phyloP scores from a whole-genome alignment of 768 basidiomycete species.

The Clitopilus hobsonii region DNA sequence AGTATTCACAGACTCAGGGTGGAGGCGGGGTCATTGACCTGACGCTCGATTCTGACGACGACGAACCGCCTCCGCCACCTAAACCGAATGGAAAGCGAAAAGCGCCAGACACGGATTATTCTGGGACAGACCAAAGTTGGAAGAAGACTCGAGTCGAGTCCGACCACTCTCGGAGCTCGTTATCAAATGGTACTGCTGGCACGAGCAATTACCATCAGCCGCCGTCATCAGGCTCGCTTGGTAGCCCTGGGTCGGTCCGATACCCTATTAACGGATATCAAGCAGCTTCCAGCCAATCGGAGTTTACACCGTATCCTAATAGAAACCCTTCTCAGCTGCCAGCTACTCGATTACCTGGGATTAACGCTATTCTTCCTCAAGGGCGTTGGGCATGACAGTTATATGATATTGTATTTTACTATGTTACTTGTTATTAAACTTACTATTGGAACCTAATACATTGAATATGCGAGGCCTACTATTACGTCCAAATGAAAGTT shows the following conservation, averaged over 20 bases:
- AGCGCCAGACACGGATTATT: constrained; percentile 44
- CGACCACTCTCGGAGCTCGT: constrained; percentile 8
- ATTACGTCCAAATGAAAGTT: background rate
- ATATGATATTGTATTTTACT: background rate
- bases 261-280: background rate
- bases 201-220: constrained; percentile 8
- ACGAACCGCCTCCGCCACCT: constrained; percentile 33
- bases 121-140: constrained; percentile 68
- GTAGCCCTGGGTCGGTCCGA: background rate
- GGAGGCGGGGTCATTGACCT: constrained; percentile 71
- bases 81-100: constrained; percentile 55
- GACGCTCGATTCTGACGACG: constrained; percentile 77
- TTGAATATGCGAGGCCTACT: constrained; percentile 1
- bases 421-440: background rate
- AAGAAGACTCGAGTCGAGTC: constrained; percentile 52
- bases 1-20: constrained; percentile 11
- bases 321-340: background rate
- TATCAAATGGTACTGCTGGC: constrained; percentile 5
- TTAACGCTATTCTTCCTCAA: background rate
- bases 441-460: background rate
- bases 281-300: background rate
- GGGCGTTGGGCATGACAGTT: constrained; percentile 14
- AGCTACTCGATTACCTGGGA: background rate
- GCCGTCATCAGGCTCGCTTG: background rate
- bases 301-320: background rate